phyloP scores from a whole-genome alignment of 2,329 filamentous ascomycete genomes.

The Trichoderma sp. region DNA sequence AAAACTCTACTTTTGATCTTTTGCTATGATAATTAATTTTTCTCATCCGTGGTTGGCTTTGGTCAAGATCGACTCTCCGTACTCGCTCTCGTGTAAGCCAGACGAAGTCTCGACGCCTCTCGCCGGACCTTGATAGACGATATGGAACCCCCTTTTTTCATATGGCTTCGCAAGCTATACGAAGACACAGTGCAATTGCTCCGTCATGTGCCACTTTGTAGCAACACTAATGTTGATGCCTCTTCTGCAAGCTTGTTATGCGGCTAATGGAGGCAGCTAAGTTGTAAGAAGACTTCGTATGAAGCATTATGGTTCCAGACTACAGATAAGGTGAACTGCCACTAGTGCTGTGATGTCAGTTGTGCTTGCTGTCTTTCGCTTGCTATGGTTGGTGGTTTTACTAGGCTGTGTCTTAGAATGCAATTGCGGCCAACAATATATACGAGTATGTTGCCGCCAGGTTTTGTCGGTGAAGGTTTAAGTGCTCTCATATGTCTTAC shows the following conservation, averaged over 20 bases:
- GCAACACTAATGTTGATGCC: constrained; percentile 1
- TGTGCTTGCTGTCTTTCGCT: constrained; percentile 1
- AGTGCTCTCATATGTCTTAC: neutral
- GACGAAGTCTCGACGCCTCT: neutral
- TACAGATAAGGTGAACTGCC: constrained; percentile 4
- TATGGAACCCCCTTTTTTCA: neutral
- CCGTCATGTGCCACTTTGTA: constrained; percentile 3
- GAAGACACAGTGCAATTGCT: neutral
- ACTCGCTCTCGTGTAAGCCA: constrained; percentile 3
- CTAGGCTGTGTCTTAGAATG: constrained; percentile 1
- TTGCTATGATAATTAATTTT: neutral
- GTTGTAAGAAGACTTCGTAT: constrained; percentile 1
- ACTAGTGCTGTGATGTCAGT: constrained; percentile 10
- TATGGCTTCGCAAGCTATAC: constrained; percentile 9
- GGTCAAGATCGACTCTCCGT: neutral
- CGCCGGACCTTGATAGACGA: neutral
- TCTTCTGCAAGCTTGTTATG: neutral
- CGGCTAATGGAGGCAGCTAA: constrained; percentile 5
- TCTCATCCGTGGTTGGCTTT: neutral
- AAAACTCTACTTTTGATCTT: neutral
- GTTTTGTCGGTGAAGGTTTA: constrained; percentile 6
- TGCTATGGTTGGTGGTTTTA: neutral
- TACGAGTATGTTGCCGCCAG: neutral
- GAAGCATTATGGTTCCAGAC: constrained; percentile 6
- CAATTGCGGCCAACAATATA: neutral